Evolutionary conservation across 345 rosid species (phyloP).

Genomic region (Microthlaspi erraticum): DNA sequence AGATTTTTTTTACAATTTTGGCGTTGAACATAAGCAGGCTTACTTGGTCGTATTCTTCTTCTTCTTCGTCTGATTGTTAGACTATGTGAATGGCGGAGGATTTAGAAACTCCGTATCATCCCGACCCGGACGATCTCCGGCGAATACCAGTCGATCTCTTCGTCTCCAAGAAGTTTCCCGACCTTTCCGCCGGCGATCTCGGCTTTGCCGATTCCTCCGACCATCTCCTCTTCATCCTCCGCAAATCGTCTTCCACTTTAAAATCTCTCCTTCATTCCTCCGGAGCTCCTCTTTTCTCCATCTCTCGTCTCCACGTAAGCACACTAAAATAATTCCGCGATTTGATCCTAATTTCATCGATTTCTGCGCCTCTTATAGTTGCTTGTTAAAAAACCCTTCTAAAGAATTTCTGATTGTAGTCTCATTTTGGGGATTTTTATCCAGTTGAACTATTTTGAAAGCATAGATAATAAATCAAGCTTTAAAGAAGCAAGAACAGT

Average conservation of each 20-base stretch:
- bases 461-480: no score
- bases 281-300: conserved; percentile 55
- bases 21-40: conserved; percentile 35
- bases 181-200: conserved; percentile 60
- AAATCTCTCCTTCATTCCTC: conserved; percentile 56
- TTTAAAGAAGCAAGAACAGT: no score
- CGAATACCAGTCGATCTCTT: conserved; percentile 76
- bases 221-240: conserved; percentile 52
- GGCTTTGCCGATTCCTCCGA: conserved; percentile 77
- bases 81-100: conserved; percentile 46
- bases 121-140: conserved; percentile 37
- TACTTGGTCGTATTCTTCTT: conserved; percentile 3
- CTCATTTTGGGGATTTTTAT: background rate
- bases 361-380: background rate
- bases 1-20: background rate
- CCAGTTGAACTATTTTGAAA: no score
- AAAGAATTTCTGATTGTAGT: background rate
- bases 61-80: background rate
- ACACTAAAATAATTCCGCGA: background rate
- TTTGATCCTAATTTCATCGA: conserved; percentile 1
- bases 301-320: conserved; percentile 59
- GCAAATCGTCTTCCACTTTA: conserved; percentile 42
- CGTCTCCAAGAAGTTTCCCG: conserved; percentile 68
- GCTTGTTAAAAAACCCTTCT: background rate
- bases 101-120: conserved; percentile 36